Evolutionary conservation across 2,329 filamentous ascomycete species (phyloP).

Genomic region (Cladophialophora exuberans): DNA sequence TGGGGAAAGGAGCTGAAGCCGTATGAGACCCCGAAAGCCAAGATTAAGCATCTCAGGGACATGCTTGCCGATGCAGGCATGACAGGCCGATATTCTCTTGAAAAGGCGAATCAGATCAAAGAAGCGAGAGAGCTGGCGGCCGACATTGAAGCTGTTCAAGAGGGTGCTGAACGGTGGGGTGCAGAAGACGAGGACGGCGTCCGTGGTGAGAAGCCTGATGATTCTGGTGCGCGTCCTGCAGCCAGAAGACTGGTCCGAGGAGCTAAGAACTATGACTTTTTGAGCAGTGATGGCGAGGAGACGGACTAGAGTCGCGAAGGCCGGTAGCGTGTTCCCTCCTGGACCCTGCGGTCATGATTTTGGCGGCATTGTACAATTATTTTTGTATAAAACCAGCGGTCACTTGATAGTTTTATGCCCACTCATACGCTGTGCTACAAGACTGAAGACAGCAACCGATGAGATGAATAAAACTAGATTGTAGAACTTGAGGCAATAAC

Average conservation of each 20-base stretch:
- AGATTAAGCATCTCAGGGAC: conserved; percentile 77
- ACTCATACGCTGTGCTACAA: conserved; percentile 85
- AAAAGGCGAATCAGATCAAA: conserved; percentile 84
- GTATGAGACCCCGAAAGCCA: conserved; percentile 72
- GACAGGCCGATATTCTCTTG: conserved; percentile 82
- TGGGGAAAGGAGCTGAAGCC: conserved; percentile 84
- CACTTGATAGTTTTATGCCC: conserved; percentile 41
- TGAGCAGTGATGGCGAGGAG: conserved; percentile 72
- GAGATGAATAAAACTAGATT: conserved; percentile 97
- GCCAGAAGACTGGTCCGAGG: conserved; percentile 48
- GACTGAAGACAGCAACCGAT: conserved; percentile 89
- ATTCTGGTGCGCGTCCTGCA: conserved; percentile 39
- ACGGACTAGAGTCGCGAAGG: conserved; percentile 41
- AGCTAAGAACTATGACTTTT: conserved; percentile 58
- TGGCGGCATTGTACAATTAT: background rate
- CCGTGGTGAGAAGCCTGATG: conserved; percentile 34
- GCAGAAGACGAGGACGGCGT: conserved; percentile 46
- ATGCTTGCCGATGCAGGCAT: conserved; percentile 85
- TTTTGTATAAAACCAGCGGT: conserved; percentile 15
- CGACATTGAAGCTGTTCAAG: conserved; percentile 81
- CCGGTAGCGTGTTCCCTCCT: background rate
- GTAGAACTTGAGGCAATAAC: conserved; percentile 73
- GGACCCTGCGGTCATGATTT: background rate
- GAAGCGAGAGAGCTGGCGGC: conserved; percentile 81
- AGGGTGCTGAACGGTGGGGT: conserved; percentile 82